Evolutionary conservation across 2,329 filamentous ascomycete species (phyloP).

Genomic region (Fusarium dlaminii): DNA sequence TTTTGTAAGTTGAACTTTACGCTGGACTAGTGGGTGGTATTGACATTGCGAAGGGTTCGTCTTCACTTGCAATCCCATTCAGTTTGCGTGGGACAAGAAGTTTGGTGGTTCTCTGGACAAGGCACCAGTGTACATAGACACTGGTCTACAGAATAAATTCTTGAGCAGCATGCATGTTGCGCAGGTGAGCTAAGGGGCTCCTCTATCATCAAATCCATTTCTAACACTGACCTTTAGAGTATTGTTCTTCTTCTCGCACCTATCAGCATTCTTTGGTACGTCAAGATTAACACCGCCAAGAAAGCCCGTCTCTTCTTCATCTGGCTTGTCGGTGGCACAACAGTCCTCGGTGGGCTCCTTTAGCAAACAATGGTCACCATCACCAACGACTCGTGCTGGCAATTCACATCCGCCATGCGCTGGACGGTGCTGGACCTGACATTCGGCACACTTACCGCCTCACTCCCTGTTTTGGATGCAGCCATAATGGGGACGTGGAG

Average conservation of each 20-base stretch:
- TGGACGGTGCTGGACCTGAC: slow-evolving; percentile 24
- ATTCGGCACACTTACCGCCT: slow-evolving; percentile 11
- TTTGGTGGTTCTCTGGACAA: slow-evolving; percentile 12
- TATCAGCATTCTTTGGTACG: slow-evolving; percentile 17
- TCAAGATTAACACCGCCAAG: slow-evolving; percentile 20
- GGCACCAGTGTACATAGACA: slow-evolving; percentile 5
- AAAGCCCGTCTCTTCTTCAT: slow-evolving; percentile 24
- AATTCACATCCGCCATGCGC: slow-evolving; percentile 17
- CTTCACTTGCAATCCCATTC: slow-evolving; percentile 8
- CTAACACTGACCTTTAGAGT: neutral
- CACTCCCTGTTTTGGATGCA: slow-evolving; percentile 14
- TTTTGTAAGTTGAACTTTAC: neutral
- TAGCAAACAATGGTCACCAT: slow-evolving; percentile 23
- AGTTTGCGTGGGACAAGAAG: slow-evolving; percentile 13
- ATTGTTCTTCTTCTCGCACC: slow-evolving; percentile 12
- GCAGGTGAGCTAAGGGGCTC: neutral
- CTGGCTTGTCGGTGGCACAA: slow-evolving; percentile 22
- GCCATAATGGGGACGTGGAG: slow-evolving; percentile 26
- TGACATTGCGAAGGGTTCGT: neutral
- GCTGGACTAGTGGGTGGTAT: no score
- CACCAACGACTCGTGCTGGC: slow-evolving; percentile 23
- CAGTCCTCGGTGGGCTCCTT: slow-evolving; percentile 5
- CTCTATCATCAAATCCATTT: neutral
- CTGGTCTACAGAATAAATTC: slow-evolving; percentile 9
- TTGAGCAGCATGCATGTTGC: slow-evolving; percentile 30